Base-by-base conservation (phyloP, 2,329 filamentous ascomycete genomes). In the Elsinoe necatrix region DNA sequence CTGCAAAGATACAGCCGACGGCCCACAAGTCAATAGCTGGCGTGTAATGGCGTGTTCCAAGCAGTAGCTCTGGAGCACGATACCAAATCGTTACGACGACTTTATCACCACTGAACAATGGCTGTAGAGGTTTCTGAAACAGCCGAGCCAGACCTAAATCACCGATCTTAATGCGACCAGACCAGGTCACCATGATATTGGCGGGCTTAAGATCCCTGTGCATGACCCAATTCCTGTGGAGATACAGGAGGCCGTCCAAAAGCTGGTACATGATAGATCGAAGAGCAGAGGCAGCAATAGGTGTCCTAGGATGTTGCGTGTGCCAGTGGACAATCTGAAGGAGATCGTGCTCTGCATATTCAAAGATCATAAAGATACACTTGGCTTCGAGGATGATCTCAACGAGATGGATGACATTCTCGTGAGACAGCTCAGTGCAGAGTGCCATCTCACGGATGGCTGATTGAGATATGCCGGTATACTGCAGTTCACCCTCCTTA, bases 61-160 rank as follows among this genome's bases (percentile, higher is more conserved):
- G 82, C 1, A 98, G 81, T 3, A 98, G 79, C 71, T 98, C 93
- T 0, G 93, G 93, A 0, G 93, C 93, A 20, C 93, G 88, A 67
- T 98, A 98, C 93, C 93, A 98, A 61, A 98, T 98, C 0, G 93
- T 98, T 12, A 98, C 93, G 54, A 98, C 93, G 1, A 98, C 93
- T 69, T 98, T 98, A 65, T 98, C 93, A 54, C 93, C 93, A 16
- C 83, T 87, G 71, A 93, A 98, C 1, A 98, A 80, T 0, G 88
- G 89, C 66, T 95, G 89, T 0, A 97, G 76, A 0, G 93, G 93
- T 68, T 97, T 96, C 73, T 93, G 86, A 72, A 97, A 97, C 1
- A 96, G 78, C 16, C 93, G 84, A 6, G 93, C 93, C 1, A 98
- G 80, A 1, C 93, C 93, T 39, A 98, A 75, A 71, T 98, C 93